phyloP scores from a whole-genome alignment of 805 yeast genomes.

The Candida ipomoeae region DNA sequence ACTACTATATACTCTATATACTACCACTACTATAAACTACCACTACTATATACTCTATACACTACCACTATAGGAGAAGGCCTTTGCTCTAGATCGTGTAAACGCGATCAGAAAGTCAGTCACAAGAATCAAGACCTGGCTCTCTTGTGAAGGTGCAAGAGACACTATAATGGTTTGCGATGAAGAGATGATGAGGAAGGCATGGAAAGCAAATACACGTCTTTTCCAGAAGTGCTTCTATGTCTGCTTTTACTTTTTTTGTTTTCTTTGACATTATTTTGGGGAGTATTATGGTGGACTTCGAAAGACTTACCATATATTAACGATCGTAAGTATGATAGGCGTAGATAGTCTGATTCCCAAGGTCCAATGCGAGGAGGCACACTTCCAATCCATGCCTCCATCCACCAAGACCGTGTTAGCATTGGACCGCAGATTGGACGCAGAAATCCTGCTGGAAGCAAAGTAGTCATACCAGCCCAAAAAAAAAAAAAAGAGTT shows the following conservation, averaged over 20 bases:
- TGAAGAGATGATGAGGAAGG: not conserved
- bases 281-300: too few relatives aligned
- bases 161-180: not conserved
- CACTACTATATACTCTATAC: too few relatives aligned
- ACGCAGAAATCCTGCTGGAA: conserved; percentile 21
- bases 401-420: conserved; percentile 36
- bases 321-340: conserved; percentile 27
- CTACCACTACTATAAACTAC: too few relatives aligned
- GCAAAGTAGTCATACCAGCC: conserved; percentile 40
- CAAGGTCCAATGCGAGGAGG: conserved; percentile 25
- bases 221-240: not conserved
- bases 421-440: conserved; percentile 33
- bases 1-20: too few relatives aligned
- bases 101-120: conserved; percentile 5
- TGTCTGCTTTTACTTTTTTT: too few relatives aligned
- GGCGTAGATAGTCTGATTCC: conserved; percentile 34
- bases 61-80: too few relatives aligned
- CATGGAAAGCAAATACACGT: not conserved
- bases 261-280: too few relatives aligned
- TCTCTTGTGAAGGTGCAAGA: conserved; percentile 10
- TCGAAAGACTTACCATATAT: too few relatives aligned
- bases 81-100: conserved; percentile 6
- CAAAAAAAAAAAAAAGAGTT: conserved; percentile 26
- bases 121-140: conserved; percentile 12
- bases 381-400: conserved; percentile 33